These are phyloP conservation scores for Leccinum subatratum DNA, from an alignment of 1,284 basidiomycete genomes.

Conservation along the genomic window DNA sequence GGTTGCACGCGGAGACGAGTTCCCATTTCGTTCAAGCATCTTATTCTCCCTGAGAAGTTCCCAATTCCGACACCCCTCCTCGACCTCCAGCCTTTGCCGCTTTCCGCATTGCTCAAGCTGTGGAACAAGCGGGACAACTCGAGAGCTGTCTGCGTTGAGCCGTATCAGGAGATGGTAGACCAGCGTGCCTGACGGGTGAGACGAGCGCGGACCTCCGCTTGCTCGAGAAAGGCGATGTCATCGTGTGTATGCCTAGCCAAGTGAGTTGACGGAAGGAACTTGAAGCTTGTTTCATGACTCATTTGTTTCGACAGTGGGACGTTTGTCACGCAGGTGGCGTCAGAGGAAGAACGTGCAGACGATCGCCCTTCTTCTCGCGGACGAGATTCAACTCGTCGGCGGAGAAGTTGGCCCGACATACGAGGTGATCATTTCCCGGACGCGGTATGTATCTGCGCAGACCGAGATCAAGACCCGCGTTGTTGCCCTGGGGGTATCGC, in stretches of 20 bases:
- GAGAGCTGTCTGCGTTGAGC: constrained; percentile 95
- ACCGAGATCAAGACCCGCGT: constrained; percentile 88
- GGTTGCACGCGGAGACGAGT: constrained; percentile 96
- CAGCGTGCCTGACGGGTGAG: constrained; percentile 45
- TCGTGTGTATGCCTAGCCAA: constrained; percentile 88
- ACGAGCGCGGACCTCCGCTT: background rate
- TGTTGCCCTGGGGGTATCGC: constrained; percentile 56
- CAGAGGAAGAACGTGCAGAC: constrained; percentile 95
- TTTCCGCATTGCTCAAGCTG: constrained; percentile 83
- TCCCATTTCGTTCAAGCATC: constrained; percentile 96
- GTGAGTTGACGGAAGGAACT: constrained; percentile 36
- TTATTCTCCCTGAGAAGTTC: constrained; percentile 97
- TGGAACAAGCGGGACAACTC: constrained; percentile 87
- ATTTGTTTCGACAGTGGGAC: constrained; percentile 72
- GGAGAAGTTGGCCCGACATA: constrained; percentile 93
- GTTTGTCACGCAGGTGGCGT: constrained; percentile 94
- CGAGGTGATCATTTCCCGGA: constrained; percentile 84
- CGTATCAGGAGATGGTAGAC: constrained; percentile 97
- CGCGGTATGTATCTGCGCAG: constrained; percentile 89
- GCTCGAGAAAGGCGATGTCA: constrained; percentile 23
- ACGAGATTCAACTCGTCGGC: constrained; percentile 92
- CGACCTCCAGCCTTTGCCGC: constrained; percentile 86
- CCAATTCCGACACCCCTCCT: constrained; percentile 89
- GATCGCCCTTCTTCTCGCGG: constrained; percentile 88
- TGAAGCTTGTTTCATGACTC: constrained; percentile 5